These are phyloP conservation scores for Xylaria sp. DNA, from an alignment of 2,329 filamentous ascomycete species.

Conservation along the genomic window DNA sequence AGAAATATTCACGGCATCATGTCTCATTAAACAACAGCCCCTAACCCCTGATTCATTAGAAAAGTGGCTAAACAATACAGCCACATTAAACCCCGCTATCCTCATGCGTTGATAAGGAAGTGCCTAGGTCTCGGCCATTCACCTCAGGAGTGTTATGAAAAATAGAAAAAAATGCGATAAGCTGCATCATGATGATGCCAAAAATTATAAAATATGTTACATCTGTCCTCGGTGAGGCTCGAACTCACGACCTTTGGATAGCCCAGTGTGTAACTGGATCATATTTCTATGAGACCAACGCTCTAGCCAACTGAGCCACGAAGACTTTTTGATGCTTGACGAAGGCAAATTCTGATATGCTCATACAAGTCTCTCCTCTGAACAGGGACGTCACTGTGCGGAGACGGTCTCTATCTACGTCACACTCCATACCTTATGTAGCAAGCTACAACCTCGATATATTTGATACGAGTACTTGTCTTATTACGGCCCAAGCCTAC, in stretches of 20 bases:
- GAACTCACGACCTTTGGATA: slow-evolving; percentile 64
- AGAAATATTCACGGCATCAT: not conserved
- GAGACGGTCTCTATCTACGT: not conserved
- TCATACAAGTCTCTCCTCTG: not conserved
- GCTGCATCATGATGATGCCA: too few species aligned
- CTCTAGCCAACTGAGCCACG: slow-evolving; percentile 58
- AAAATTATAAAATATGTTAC: not conserved
- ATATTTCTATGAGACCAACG: slow-evolving; percentile 55
- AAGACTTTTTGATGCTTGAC: slow-evolving; percentile 44
- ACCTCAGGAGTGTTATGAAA: too few species aligned
- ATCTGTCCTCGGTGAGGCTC: slow-evolving; percentile 58
- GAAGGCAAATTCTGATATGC: too few species aligned
- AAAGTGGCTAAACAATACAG: not conserved
- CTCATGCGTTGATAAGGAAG: not conserved
- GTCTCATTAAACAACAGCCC: not conserved
- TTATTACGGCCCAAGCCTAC: too few species aligned
- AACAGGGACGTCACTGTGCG: not conserved
- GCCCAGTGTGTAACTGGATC: slow-evolving; percentile 42
- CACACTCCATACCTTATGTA: too few species aligned
- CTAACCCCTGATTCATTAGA: slow-evolving; percentile 14
- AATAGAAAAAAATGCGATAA: too few species aligned
- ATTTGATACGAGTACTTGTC: too few species aligned
- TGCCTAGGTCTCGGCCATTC: too few species aligned
- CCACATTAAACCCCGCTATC: slow-evolving; percentile 1
- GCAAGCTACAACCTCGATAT: too few species aligned